Evolutionary conservation across 495 filamentous ascomycete species (phyloP), one percentile per base, ranked within the genome.

Genomic region (Emericellopsis terricola): DNA sequence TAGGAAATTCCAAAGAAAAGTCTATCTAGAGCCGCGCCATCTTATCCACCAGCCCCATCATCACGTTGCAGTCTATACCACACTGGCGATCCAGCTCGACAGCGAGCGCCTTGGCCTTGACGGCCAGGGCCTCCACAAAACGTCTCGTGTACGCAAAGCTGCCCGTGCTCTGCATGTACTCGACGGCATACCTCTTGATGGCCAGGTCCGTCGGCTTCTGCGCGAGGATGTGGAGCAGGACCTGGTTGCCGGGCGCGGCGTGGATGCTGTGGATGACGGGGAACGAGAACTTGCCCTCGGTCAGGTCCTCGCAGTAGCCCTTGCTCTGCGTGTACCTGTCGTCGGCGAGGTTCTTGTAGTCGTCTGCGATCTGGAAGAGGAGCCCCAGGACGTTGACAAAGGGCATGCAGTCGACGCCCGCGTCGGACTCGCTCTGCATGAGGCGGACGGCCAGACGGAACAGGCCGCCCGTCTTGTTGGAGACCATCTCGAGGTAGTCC

Each of bases 401-500:
- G 13, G 72, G 64, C 13, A 76, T 65, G 15, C 20, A 9, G 33
- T 21, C 19, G 15, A 14, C 8, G 31, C 33, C 14, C 39, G 71
- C 79, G 48, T 73, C 65, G 43, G 71, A 71, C 42, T 81, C 73
- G 1, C 78, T 76, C 49, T 85, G 78, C 79, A 92, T 84, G 14
- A 93, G 52, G 46, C 81, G 77, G 10, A 89, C 66, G 2, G 80
- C 78, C 10, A 93, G 62, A 19, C 81, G 67, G 59, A 93, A 91
- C 11, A 92, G 62, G 1, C 84, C 84, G 1, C 84, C 84, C 0
- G 84, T 91, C 53, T 91, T 89, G 50, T 85, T 85, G 32, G 71
- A 74, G 8, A 92, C 81, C 85, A 93, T 92, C 44, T 87, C 81
- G 3, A 92, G 59, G 51, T 93, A 93, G 41, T 92, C 85, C 32